Evolutionary conservation across 2,329 filamentous ascomycete species (phyloP), one percentile per base, ranked within the genome.

Genomic region (Blumeria hordei): DNA sequence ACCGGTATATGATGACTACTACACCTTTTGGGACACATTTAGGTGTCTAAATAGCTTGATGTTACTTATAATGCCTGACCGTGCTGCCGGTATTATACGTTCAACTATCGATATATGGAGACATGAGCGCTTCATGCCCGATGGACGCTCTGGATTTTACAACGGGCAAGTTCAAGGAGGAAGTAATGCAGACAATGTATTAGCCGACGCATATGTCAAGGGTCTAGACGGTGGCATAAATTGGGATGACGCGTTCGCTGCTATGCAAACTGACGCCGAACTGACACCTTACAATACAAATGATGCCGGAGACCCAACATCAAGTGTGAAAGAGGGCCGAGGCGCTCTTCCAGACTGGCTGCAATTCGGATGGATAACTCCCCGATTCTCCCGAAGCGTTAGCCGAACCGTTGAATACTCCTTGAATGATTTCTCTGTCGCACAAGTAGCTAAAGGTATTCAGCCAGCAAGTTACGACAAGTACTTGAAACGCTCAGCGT

Each of bases 121-220:
- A 53, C 68, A 78, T 58, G 77, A 80, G 7, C 78, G 78, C 7
- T 83, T 74, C 60, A 69, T 81, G 63, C 79, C 80, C 0, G 80
- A 83, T 60, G 80, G 72, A 0, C 75, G 81, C 7, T 83, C 78
- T 0, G 81, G 76, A 1, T 80, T 83, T 65, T 82, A 70, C 69
- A 85, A 83, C 59, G 82, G 82, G 9, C 75, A 76, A 8, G 75
- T 76, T 0, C 81, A 85, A 63, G 81, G 80, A 6, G 82, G 81
- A 6, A 80, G 75, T 12, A 85, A 85, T 61, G 74, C 76, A 2
- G 82, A 86, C 64, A 85, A 82, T 55, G 74, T 86, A 2, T 73
- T 86, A 32, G 81, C 81, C 3, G 82, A 86, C 62, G 82, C 81
- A 0, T 85, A 77, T 58, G 72, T 83, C 33, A 85, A 85, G 64